Evolutionary conservation across 2,329 filamentous ascomycete genomes (phyloP).

Genomic region (Pestalotiopsis sp.): DNA sequence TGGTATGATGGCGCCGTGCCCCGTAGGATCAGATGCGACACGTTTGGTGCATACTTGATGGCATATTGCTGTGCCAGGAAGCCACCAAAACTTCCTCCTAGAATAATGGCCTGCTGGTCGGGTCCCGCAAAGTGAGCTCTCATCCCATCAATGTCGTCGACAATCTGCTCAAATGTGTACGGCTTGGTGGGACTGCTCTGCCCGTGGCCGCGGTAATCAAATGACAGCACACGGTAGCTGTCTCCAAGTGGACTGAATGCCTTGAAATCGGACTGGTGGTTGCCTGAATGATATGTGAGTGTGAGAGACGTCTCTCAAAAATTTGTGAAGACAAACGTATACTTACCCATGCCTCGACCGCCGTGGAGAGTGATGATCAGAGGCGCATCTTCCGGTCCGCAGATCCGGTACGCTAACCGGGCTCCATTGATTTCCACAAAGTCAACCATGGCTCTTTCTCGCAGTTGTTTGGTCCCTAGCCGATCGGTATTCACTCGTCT

Average conservation of each 20-base stretch:
- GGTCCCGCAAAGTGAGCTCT: conserved; percentile 30
- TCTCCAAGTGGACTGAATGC: conserved; percentile 32
- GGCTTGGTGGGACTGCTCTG: conserved; percentile 35
- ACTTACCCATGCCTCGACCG: conserved; percentile 36
- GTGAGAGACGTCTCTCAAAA: neutral
- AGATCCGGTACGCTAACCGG: conserved; percentile 32
- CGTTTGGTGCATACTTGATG: conserved; percentile 34
- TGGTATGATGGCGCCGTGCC: conserved; percentile 40
- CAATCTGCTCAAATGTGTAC: conserved; percentile 38
- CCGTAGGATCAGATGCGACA: conserved; percentile 36
- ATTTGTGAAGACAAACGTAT: neutral
- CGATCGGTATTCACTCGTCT: no score
- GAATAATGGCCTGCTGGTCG: conserved; percentile 31
- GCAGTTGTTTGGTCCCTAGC: no score
- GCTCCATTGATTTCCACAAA: conserved; percentile 37
- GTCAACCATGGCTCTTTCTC: conserved; percentile 16
- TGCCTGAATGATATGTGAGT: conserved; percentile 22
- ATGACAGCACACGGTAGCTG: conserved; percentile 34
- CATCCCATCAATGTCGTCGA: conserved; percentile 38
- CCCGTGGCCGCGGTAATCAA: conserved; percentile 39
- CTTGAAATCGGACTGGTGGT: conserved; percentile 36
- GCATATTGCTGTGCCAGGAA: conserved; percentile 42
- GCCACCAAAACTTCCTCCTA: conserved; percentile 42
- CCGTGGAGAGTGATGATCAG: conserved; percentile 40
- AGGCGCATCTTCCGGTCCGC: conserved; percentile 31